A percentile compares a stretch with the other conserved stretches of the same genome.
Conservation (phyloP, 495 filamentous ascomycete species). For the Gamarada debralockiae region DNA sequence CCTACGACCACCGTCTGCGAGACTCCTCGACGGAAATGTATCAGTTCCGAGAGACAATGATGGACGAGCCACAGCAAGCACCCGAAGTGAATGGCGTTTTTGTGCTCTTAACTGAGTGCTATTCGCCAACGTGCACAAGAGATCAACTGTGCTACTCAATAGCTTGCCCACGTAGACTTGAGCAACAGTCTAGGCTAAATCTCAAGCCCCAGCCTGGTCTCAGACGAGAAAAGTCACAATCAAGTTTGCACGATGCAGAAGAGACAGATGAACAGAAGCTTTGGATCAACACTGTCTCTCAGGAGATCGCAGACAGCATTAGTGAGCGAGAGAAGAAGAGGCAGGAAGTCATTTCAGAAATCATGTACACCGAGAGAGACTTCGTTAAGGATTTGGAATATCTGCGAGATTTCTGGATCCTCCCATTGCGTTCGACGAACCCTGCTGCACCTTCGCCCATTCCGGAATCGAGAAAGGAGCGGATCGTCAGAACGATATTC, state of each 20-base stretch:
- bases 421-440: slow-evolving; percentile 70
- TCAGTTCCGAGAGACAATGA: slow-evolving; percentile 90
- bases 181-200: slow-evolving; percentile 92
- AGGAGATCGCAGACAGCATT: slow-evolving; percentile 87
- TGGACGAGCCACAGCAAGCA: slow-evolving; percentile 74
- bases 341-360: slow-evolving; percentile 96
- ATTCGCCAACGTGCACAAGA: slow-evolving; percentile 93
- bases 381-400: slow-evolving; percentile 99
- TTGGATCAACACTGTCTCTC: slow-evolving; percentile 98
- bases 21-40: slow-evolving; percentile 91
- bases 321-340: slow-evolving; percentile 92
- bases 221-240: slow-evolving; percentile 72
- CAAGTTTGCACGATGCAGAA: slow-evolving; percentile 75
- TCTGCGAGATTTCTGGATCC: slow-evolving; percentile 97
- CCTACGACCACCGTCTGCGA: slow-evolving; percentile 91
- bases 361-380: slow-evolving; percentile 98
- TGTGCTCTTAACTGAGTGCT: slow-evolving; percentile 92
- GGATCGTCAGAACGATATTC: slow-evolving; percentile 92
- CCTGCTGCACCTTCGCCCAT: slow-evolving; percentile 74
- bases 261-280: slow-evolving; percentile 95
- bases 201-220: slow-evolving; percentile 86
- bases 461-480: slow-evolving; percentile 80
- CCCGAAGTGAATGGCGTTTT: slow-evolving; percentile 92
- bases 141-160: slow-evolving; percentile 98
- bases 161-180: slow-evolving; percentile 88